Conservation (phyloP, 352 stramenopile species). For the Pythium chondricola region DNA sequence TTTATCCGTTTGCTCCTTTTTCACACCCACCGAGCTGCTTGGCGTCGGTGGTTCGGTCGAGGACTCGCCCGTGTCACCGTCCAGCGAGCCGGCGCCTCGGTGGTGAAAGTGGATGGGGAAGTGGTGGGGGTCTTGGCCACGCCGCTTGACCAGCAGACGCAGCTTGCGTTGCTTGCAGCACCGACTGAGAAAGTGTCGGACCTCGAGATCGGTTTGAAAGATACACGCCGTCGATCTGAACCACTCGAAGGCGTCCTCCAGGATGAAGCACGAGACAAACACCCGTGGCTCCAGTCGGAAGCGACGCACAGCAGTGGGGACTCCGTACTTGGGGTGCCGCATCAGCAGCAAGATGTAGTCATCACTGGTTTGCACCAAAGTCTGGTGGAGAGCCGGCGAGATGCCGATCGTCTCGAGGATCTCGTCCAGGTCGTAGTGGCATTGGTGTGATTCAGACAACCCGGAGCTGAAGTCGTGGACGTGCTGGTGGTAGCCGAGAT, state of each 20-base stretch:
- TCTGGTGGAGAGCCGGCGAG: constrained; percentile 32
- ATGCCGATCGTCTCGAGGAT: constrained; percentile 52
- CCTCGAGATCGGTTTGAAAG: constrained; percentile 28
- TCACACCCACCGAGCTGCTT: neutral
- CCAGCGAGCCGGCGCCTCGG: constrained; percentile 11
- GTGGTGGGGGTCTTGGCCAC: constrained; percentile 42
- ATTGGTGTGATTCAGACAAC: neutral
- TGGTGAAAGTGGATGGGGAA: constrained; percentile 22
- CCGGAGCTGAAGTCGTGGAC: neutral
- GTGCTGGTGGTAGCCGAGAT: constrained; percentile 9
- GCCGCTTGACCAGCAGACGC: constrained; percentile 54
- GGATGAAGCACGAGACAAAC: constrained; percentile 62
- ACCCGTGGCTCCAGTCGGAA: constrained; percentile 74
- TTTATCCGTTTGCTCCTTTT: neutral
- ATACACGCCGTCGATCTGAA: constrained; percentile 34
- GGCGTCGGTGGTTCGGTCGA: too few relatives aligned
- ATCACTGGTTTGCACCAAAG: constrained; percentile 45
- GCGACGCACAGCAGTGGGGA: constrained; percentile 37
- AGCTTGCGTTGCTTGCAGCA: constrained; percentile 75
- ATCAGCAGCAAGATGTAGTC: constrained; percentile 75
- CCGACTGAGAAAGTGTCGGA: constrained; percentile 52
- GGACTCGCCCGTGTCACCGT: constrained; percentile 10
- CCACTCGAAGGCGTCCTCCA: constrained; percentile 68
- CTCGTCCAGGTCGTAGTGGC: constrained; percentile 19
- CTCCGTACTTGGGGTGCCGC: constrained; percentile 41